Percentiles rank a stretch among this genome's conserved stretches.
phyloP scores from a whole-genome alignment of 495 filamentous ascomycete genomes.

The Corynascus novoguineensis region DNA sequence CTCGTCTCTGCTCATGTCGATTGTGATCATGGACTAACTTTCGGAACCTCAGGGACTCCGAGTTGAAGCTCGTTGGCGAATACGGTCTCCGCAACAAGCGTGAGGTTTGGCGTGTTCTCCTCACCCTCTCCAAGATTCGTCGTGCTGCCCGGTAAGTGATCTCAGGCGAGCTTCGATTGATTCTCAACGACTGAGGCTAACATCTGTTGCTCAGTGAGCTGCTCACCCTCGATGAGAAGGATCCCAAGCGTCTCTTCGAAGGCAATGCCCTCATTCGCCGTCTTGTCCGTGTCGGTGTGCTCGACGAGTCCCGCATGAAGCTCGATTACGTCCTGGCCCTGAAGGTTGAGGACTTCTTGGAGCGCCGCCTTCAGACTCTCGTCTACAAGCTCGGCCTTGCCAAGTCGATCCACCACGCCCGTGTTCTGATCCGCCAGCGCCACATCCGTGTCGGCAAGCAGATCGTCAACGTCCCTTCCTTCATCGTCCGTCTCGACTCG shows the following conservation, averaged over 20 bases:
- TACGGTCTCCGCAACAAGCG: conserved; percentile 99
- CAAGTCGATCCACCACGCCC: conserved; percentile 99
- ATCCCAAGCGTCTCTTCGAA: conserved; percentile 99
- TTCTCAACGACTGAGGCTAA: conserved; percentile 7
- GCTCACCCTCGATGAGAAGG: conserved; percentile 99
- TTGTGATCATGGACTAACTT: conserved; percentile 51
- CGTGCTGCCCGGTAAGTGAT: conserved; percentile 92
- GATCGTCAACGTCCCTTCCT: conserved; percentile 99
- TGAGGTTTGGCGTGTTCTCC: conserved; percentile 98
- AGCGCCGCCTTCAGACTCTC: conserved; percentile 97
- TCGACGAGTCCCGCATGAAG: conserved; percentile 99
- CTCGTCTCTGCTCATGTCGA: conserved; percentile 97
- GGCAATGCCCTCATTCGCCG: conserved; percentile 99
- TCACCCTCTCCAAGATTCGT: conserved; percentile 99
- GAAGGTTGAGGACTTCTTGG: conserved; percentile 97
- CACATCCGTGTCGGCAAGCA: conserved; percentile 99
- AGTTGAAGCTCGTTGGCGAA: conserved; percentile 98
- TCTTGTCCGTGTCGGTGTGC: conserved; percentile 98
- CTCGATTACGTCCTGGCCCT: conserved; percentile 99
- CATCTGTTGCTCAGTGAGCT: conserved; percentile 65
- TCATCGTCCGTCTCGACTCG: conserved; percentile 98
- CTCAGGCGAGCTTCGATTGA: neutral
- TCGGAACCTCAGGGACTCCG: conserved; percentile 74
- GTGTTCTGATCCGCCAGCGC: conserved; percentile 97
- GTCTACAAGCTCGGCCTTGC: conserved; percentile 99